Percentiles rank a stretch among this genome's conserved stretches.
phyloP scores from a whole-genome alignment of 805 yeast genomes.

The Spathaspora gorwiae region DNA sequence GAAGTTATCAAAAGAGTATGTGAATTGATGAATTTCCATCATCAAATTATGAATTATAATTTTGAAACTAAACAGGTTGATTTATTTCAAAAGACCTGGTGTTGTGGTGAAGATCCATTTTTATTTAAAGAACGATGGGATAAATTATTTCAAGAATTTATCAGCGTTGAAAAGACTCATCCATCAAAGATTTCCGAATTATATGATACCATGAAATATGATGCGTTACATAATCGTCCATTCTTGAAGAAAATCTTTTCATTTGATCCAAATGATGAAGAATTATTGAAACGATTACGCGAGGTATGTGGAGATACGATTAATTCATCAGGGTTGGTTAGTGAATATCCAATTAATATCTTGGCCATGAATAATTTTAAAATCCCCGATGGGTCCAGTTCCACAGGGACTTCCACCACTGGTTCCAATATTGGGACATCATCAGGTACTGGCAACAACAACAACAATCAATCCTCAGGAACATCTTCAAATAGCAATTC shows the following conservation, averaged over 20 bases:
- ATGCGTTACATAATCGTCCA: conserved; percentile 90
- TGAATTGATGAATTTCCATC: conserved; percentile 90
- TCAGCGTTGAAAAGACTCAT: conserved; percentile 90
- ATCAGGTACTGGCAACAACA: too few species aligned
- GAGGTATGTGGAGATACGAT: conserved; percentile 40
- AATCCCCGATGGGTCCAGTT: conserved; percentile 38
- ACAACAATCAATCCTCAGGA: conserved; percentile 1
- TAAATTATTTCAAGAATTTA: conserved; percentile 87
- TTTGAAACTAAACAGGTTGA: conserved; percentile 63
- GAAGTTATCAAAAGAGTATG: conserved; percentile 90
- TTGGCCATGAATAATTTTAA: conserved; percentile 74
- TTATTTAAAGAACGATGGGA: conserved; percentile 96
- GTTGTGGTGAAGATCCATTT: conserved; percentile 92
- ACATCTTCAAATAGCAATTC: conserved; percentile 5
- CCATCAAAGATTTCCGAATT: conserved; percentile 95
- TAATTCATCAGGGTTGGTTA: conserved; percentile 53
- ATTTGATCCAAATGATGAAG: conserved; percentile 46
- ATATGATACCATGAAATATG: conserved; percentile 97
- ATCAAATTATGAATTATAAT: conserved; percentile 75
- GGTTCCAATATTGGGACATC: too few species aligned
- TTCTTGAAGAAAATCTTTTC: conserved; percentile 80
- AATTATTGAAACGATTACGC: conserved; percentile 28
- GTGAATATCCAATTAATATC: conserved; percentile 69
- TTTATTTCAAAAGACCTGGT: conserved; percentile 78
- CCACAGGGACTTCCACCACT: not conserved